Evolutionary conservation across 1,139 yeast species (phyloP).

Genomic region (Arxiozyma telluris): DNA sequence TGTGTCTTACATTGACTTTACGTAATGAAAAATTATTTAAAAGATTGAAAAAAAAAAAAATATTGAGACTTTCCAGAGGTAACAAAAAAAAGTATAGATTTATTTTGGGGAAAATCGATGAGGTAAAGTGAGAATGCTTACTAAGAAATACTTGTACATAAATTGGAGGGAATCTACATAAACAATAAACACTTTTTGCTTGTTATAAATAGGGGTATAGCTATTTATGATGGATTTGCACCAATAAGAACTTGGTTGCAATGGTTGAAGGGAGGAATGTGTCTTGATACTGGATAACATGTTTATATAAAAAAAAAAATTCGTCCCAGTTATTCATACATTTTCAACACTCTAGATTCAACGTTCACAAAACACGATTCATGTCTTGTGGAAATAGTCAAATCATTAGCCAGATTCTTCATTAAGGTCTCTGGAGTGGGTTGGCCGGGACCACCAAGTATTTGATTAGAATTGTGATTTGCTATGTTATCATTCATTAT

Average conservation of each 20-base stretch:
- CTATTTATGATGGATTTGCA: too few relatives aligned
- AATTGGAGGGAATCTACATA: too few relatives aligned
- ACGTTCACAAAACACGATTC: constrained; percentile 52
- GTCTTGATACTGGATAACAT: too few relatives aligned
- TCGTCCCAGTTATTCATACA: constrained; percentile 21
- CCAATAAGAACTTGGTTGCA: too few relatives aligned
- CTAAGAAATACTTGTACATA: too few relatives aligned
- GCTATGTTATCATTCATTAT: constrained; percentile 5
- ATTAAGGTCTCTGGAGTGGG: constrained; percentile 50
- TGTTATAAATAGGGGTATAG: too few relatives aligned
- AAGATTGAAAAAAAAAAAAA: too few relatives aligned
- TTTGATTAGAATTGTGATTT: constrained; percentile 8
- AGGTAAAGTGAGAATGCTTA: background rate
- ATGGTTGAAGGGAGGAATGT: too few relatives aligned
- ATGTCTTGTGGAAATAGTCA: constrained; percentile 53
- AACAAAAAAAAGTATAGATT: too few relatives aligned
- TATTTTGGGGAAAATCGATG: background rate
- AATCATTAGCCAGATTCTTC: constrained; percentile 63
- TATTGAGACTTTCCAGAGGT: background rate
- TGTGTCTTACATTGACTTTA: background rate
- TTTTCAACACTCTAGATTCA: constrained; percentile 49
- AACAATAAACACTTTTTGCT: too few relatives aligned
- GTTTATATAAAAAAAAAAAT: background rate
- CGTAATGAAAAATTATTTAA: background rate
- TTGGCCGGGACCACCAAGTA: constrained; percentile 44